These are phyloP conservation scores for Priceomyces carsonii DNA, from an alignment of 805 yeast species.

Conservation along the genomic window DNA sequence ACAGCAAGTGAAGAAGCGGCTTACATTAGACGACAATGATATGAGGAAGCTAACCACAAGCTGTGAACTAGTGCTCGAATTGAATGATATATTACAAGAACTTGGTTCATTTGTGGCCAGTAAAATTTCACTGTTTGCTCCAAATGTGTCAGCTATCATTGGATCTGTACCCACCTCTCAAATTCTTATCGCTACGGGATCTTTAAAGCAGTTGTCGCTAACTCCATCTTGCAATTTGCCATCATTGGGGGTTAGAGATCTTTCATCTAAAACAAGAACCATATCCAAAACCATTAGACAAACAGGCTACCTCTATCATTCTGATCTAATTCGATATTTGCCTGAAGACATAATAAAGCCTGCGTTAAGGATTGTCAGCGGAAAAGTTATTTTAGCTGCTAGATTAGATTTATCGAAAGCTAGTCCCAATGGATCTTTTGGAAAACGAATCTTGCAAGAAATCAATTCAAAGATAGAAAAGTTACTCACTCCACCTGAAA, in stretches of 20 bases:
- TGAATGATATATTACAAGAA: conserved; percentile 42
- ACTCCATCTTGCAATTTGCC: conserved; percentile 86
- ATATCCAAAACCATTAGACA: conserved; percentile 51
- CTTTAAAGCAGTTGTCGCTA: conserved; percentile 60
- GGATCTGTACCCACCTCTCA: conserved; percentile 76
- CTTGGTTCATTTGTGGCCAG: conserved; percentile 58
- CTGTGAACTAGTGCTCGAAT: conserved; percentile 47
- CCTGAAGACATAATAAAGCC: conserved; percentile 62
- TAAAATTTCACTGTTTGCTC: conserved; percentile 64
- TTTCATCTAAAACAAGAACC: conserved; percentile 27
- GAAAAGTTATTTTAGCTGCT: conserved; percentile 79
- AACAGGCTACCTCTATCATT: conserved; percentile 67
- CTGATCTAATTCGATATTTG: conserved; percentile 58
- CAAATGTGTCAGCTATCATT: conserved; percentile 72
- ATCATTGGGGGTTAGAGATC: conserved; percentile 61
- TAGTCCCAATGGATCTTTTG: conserved; percentile 51
- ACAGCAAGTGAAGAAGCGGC: conserved; percentile 42
- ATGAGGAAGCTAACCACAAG: conserved; percentile 41
- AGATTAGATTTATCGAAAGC: conserved; percentile 64
- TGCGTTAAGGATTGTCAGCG: conserved; percentile 77
- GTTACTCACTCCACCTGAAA: conserved; percentile 75
- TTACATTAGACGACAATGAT: conserved; percentile 26
- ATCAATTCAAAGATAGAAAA: conserved; percentile 66
- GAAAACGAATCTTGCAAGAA: conserved; percentile 60
- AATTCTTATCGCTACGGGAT: conserved; percentile 67